Base-by-base conservation (phyloP, 805 yeast species). In the Yueomyces sp. region DNA sequence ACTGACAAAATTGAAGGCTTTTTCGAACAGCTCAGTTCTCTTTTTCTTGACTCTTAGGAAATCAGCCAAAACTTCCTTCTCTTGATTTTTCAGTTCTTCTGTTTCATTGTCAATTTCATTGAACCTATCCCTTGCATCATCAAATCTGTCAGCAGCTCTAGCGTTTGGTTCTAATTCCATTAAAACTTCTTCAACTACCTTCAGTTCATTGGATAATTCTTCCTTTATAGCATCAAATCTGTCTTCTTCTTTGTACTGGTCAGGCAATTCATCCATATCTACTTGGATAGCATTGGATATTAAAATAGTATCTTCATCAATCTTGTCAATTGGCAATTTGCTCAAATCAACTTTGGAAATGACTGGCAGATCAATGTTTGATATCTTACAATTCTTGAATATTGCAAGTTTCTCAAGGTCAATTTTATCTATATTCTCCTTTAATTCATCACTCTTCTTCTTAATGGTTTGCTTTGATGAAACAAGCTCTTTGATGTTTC, bases 1-100 rank as follows among this genome's bases (percentile, higher is more conserved):
- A 3, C 90, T 75, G 32, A 90, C 80, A 53, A 82, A 86, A n/a
- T 74, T 71, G 53, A 81, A 87, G 0, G 95, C 90, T 37, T 69
- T 67, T 62, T 74, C 78, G 60, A 90, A 92, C 32, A 63, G 52
- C 5, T 73, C 73, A 45, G 71, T 73, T 50, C 98, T 74, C 45
- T 69, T 64, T 4, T 65, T 64, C 51, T 76, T 81, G 26, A 87
- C 67, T 4, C 65, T 72, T 37, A 77, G 72, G 59, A 84, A 87
- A 46, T 70, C 68, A 11, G 69, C 71, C 8, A 70, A 66, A 3
- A 79, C 62, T 37, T 68, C 69, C 44, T 70, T 66, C 51, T 86
- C 95, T 27, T 65, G 63, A 43, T 72, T 72, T 52, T 87, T 74
- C 2, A 85, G 78, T 34, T 60, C 62, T 6, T 72, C 70, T 42